Evolutionary conservation across 1,139 yeast genomes (phyloP), one percentile per base, ranked within the genome.

Genomic region (Candida tetrigidarum): DNA sequence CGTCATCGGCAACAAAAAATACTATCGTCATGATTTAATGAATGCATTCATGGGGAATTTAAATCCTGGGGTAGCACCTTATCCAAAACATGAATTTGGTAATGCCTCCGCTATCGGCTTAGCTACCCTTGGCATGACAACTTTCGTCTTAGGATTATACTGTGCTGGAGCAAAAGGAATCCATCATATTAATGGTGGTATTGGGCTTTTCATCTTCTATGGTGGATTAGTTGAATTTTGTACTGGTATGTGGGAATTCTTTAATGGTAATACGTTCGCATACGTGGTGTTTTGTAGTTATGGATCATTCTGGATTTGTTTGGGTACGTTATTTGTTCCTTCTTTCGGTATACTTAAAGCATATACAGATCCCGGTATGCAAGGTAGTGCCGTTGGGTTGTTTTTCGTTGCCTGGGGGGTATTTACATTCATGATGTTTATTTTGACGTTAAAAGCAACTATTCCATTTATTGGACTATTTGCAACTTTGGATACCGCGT

Each of bases 41-140:
- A 48, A 53, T 27, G 78, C 78, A 5, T 57, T 64, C 42, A 67
- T 67, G 25, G 68, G 67, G 60, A 56, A 68, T 7, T 65, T 73
- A 54, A 70, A 67, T 45, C 73, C 71, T 2, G 77, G 71, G 36
- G 58, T 60, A 29, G 43, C 71, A 0, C 74, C 77, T 4, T 64
- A 60, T 41, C 71, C 75, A 18, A 53, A 49, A 22, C 56, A 64
- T 43, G 50, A 65, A 40, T 62, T 73, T 46, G 85, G 78, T 32
- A 81, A 83, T 54, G 86, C 88, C 0, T 80, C 81, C 26, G 86
- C 88, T 4, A 63, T 81, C 49, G 87, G 86, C 2, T 68, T 82
- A 45, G 67, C 77, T 26, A 81, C 79, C 4, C 82, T 80, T 62
- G 74, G 76, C 19, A 54, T 76, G 50, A 69, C 79, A 28, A 78